Evolutionary conservation across 2,329 filamentous ascomycete species (phyloP), one percentile per base, ranked within the genome.

Genomic region (Xylariales sp.): DNA sequence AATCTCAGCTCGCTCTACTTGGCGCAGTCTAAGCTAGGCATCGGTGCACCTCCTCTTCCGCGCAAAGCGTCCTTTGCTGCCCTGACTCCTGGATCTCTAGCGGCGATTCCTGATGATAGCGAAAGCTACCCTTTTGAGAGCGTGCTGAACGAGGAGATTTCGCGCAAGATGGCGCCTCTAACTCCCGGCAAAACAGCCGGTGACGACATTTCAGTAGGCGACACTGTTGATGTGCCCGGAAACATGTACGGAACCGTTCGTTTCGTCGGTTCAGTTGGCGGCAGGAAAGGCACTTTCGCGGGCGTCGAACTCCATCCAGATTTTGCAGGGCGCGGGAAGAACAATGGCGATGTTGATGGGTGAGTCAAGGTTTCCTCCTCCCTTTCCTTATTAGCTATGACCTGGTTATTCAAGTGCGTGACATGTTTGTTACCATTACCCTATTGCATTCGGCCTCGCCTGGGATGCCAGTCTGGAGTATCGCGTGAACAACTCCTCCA

Each of bases 321-420:
- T 49, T 94, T 84, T 67, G 86, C 89, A 23, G 63, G 74, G 36
- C 79, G 85, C 56, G 93, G 93, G 23, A 98, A 98, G 72, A 98
- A 98, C 57, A 94, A 78, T 54, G 93, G 93, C 46, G 90, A 95
- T 61, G 93, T 97, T 38, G 91, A 97, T 51, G 93, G 91, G 87
- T 91, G 73, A 63, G 78, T 56, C 28, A 12, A 10, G 20, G 15
- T 23, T n/a, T 33, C 18, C 23, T 18, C 19, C n/a, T 37, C 25
- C 34, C 5, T 16, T 24, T n/a, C 13, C 5, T 16, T 19, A 18
- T 33, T 12, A 14, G n/a, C 24, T 16, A 39, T 19, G 6, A 23
- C 56, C 50, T 51, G 51, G 50, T 38, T 32, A 12, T 19, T n/a
- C n/a, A n/a, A n/a, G n/a, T n/a, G n/a, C n/a, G n/a, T n/a, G n/a